Percentiles rank a stretch among this genome's conserved stretches.
These are phyloP conservation scores for Raphanus raphanistrum DNA, from an alignment of 345 rosid genomes.

Conservation along the genomic window DNA sequence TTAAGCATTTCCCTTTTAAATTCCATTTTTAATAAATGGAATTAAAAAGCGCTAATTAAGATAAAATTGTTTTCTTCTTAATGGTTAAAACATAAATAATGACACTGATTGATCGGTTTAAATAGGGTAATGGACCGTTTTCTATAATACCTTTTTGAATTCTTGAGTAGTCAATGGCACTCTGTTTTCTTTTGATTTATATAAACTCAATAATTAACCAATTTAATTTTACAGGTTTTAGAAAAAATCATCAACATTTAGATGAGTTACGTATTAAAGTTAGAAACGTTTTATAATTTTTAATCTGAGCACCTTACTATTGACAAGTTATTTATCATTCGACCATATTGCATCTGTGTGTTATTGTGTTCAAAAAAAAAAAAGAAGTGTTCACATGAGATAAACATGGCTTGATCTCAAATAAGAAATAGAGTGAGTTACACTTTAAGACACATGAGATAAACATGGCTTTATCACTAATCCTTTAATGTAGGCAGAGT, in stretches of 20 bases:
- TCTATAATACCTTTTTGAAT: not conserved
- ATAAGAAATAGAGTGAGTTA: too few species aligned
- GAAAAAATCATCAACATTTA: not conserved
- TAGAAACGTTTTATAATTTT: not conserved
- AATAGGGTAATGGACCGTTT: constrained; percentile 28
- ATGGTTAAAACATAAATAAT: constrained; percentile 22
- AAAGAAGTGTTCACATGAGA: not conserved
- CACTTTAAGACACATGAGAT: too few species aligned
- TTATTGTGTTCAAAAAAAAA: too few species aligned
- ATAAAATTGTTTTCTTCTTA: not conserved
- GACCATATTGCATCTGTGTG: not conserved
- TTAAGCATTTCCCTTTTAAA: constrained; percentile 7
- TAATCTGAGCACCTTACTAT: not conserved
- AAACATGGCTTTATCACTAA: not conserved
- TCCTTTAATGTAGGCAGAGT: not conserved
- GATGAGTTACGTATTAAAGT: not conserved
- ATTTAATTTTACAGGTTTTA: not conserved
- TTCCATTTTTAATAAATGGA: not conserved
- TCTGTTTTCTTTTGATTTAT: not conserved
- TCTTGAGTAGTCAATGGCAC: not conserved
- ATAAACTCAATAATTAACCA: not conserved
- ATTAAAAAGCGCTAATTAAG: constrained; percentile 20
- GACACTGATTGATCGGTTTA: constrained; percentile 22
- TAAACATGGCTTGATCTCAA: too few species aligned
- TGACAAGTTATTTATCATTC: not conserved